These are phyloP conservation scores for Boletus sp. DNA, from an alignment of 1,284 basidiomycete genomes.

Conservation along the genomic window DNA sequence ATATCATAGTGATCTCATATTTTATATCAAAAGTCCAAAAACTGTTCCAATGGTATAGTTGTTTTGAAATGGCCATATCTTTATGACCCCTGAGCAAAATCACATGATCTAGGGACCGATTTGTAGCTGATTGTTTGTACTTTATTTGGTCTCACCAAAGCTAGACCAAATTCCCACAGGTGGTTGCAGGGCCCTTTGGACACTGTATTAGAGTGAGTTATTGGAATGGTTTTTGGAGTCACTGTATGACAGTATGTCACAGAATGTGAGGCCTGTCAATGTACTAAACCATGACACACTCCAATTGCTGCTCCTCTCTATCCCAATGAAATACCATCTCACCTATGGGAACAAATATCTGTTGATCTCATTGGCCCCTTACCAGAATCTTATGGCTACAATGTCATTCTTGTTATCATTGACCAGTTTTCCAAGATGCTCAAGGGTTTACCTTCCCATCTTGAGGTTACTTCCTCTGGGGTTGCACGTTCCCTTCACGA, in stretches of 20 bases:
- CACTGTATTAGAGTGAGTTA: no score
- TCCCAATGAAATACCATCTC: not conserved
- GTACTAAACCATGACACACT: constrained; percentile 23
- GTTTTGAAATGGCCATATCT: no score
- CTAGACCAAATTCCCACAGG: no score
- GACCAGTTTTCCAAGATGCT: constrained; percentile 9
- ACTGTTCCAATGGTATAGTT: no score
- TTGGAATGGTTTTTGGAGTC: no score
- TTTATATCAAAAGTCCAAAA: no score
- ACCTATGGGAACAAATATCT: not conserved
- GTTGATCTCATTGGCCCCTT: not conserved
- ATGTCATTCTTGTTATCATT: not conserved
- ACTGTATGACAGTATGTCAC: constrained; percentile 44
- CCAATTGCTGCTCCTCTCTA: not conserved
- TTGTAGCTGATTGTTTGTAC: no score
- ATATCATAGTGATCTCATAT: no score
- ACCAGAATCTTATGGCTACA: not conserved
- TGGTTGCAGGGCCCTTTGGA: no score
- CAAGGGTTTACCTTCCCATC: not conserved
- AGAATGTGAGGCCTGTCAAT: constrained; percentile 45
- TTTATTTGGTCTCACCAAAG: no score
- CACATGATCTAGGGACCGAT: no score
- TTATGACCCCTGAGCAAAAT: no score
- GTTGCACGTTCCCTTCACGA: not conserved
- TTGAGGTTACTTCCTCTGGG: not conserved